Evolutionary conservation across 2,329 filamentous ascomycete species (phyloP).

Genomic region (Dactylella cylindrospora): DNA sequence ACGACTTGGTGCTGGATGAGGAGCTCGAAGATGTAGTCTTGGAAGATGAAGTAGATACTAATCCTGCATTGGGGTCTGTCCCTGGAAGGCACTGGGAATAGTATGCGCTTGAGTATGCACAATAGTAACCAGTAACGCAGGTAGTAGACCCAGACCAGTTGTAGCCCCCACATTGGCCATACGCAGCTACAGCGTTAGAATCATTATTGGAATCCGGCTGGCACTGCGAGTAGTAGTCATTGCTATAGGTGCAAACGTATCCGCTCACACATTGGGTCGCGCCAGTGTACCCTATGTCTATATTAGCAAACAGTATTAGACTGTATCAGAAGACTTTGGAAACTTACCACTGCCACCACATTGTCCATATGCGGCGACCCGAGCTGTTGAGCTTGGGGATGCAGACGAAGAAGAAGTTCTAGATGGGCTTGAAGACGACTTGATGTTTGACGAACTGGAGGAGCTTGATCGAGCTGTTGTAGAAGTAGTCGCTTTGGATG

Average conservation of each 20-base stretch:
- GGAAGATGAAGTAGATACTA: neutral
- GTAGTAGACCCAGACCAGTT: neutral
- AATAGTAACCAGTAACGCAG: constrained; percentile 11
- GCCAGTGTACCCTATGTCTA: constrained; percentile 45
- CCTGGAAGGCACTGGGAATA: constrained; percentile 25
- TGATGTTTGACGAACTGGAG: neutral
- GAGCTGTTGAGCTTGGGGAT: neutral
- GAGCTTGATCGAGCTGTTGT: neutral
- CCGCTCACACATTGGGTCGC: constrained; percentile 23
- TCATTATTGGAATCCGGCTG: constrained; percentile 48
- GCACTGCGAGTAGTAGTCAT: constrained; percentile 55
- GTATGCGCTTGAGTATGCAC: constrained; percentile 4
- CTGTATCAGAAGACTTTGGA: neutral
- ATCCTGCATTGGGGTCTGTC: neutral
- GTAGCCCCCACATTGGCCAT: constrained; percentile 20
- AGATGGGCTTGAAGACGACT: neutral
- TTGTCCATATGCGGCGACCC: constrained; percentile 51
- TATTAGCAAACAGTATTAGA: no score
- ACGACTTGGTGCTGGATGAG: no score
- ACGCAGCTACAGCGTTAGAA: constrained; percentile 38
- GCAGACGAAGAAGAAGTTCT: neutral
- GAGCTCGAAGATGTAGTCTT: no score
- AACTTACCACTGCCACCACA: constrained; percentile 52
- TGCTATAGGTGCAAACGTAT: constrained; percentile 51
- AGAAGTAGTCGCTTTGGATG: neutral